Base-by-base conservation (phyloP, 495 filamentous ascomycete genomes). In the Penicillium salamii region DNA sequence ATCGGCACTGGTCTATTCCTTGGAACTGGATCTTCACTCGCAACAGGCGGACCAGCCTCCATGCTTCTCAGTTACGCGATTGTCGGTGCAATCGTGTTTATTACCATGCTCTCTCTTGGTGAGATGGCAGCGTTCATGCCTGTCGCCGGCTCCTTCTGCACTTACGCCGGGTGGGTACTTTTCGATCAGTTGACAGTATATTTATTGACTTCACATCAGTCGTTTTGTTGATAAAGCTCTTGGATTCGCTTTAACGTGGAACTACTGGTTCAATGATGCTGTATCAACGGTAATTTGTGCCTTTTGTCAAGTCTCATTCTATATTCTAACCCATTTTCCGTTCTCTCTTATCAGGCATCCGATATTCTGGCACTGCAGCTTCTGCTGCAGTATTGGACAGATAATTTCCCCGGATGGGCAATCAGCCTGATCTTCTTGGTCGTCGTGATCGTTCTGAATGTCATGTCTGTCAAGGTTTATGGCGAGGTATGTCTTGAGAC, bases 1-100 rank as follows among this genome's bases (percentile, higher is more conserved):
- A 85, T 86, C 47, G 81, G 83, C 8, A 87, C 84, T 5, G 85
- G 83, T 26, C 61, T 88, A 21, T 83, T 87, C 56, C 67, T 87
- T 17, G 80, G 83, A 31, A 78, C 76, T 0, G 83, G 83, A 15
- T 72, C 75, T 38, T 79, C 79, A 4, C 72, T 88, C 17, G 68
- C 78, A 1, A 75, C 69, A 21, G 81, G 79, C 40, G 83, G 84
- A 1, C 82, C 84, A 15, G 78, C 70, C 58, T 89, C 74, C 62
- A 86, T 77, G 66, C 60, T 89, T 21, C 77, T 85, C 34, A 78
- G 78, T 21, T 77, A 76, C 45, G 62, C 67, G 17, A 72, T 77
- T 39, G 69, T 66, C 36, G 75, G 75, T 46, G 71, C 42, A 0
- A 78, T 78, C 52, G 72, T 77, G 7, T 78, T 76, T 42, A 52